Percentiles rank a stretch among this genome's conserved stretches.
Evolutionary conservation across 768 basidiomycete species (phyloP).

Genomic region (Leccinum disarticulatum): DNA sequence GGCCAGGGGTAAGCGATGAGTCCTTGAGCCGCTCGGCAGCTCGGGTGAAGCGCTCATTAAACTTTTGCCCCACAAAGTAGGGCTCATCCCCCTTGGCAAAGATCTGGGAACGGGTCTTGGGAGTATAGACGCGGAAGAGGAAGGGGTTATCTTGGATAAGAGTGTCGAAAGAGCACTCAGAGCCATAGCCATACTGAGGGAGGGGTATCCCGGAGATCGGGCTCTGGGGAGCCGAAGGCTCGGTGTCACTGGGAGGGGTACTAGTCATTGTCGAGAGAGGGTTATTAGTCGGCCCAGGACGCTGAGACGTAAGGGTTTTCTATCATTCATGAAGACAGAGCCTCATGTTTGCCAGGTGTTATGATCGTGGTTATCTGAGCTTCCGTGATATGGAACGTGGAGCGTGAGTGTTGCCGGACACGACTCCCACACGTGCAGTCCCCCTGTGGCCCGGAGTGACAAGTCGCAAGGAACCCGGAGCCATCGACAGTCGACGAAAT

Average conservation of each 20-base stretch:
- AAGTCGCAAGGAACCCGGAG: not conserved
- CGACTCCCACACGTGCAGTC: conserved; percentile 25
- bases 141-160: conserved; percentile 67
- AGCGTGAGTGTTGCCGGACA: conserved; percentile 13
- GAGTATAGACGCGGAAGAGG: conserved; percentile 80
- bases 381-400: conserved; percentile 18
- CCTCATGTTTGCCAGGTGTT: conserved; percentile 36
- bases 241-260: conserved; percentile 15
- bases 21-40: conserved; percentile 39
- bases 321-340: conserved; percentile 16
- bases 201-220: conserved; percentile 34
- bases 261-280: conserved; percentile 25
- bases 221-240: conserved; percentile 20
- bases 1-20: conserved; percentile 32
- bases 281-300: conserved; percentile 9
- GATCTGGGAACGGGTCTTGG: conserved; percentile 56
- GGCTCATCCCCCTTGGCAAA: conserved; percentile 51
- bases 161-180: conserved; percentile 58
- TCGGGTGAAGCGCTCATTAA: conserved; percentile 44
- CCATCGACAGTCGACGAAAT: not conserved
- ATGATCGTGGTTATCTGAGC: conserved; percentile 23
- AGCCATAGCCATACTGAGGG: conserved; percentile 74
- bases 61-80: conserved; percentile 69
- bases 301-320: conserved; percentile 24
- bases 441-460: conserved; percentile 6